phyloP scores from a whole-genome alignment of 2,329 filamentous ascomycete genomes.

The Neofusicoccum kwambonambiense region DNA sequence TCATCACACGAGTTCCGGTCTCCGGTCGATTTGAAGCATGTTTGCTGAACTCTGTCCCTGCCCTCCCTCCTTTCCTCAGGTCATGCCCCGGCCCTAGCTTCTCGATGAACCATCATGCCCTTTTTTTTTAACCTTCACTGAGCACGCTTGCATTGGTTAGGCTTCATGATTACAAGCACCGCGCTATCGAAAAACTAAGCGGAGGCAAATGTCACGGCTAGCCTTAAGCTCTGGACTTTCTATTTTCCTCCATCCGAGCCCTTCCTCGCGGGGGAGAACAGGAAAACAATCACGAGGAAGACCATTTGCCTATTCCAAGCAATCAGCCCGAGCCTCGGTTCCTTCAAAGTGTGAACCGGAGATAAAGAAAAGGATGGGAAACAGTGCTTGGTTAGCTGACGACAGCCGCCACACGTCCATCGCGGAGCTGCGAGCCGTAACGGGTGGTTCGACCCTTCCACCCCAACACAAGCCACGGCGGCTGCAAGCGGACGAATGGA shows the following conservation, averaged over 20 bases:
- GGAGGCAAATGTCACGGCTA: background rate
- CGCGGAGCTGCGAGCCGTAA: too few relatives aligned
- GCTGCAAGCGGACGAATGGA: background rate
- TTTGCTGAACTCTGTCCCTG: background rate
- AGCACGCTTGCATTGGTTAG: background rate
- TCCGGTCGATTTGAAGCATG: background rate
- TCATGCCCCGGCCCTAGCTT: background rate
- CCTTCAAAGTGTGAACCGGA: too few relatives aligned
- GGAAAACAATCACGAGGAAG: too few relatives aligned
- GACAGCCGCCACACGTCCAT: too few relatives aligned
- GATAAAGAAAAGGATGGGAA: too few relatives aligned
- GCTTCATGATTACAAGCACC: background rate
- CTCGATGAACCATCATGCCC: background rate
- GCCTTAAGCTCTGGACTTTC: background rate
- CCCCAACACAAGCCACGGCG: background rate
- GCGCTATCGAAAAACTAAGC: background rate
- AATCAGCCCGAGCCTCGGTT: too few relatives aligned
- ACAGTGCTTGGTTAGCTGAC: too few relatives aligned
- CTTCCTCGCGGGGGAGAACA: background rate
- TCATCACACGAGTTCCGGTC: conserved; percentile 1
- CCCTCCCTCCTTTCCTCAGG: background rate
- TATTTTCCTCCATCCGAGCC: background rate
- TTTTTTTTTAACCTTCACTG: background rate
- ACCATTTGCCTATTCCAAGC: too few relatives aligned
- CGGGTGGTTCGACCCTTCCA: too few relatives aligned